These are phyloP conservation scores for Pleurotus platypus DNA, from an alignment of 768 basidiomycete genomes.

Conservation along the genomic window DNA sequence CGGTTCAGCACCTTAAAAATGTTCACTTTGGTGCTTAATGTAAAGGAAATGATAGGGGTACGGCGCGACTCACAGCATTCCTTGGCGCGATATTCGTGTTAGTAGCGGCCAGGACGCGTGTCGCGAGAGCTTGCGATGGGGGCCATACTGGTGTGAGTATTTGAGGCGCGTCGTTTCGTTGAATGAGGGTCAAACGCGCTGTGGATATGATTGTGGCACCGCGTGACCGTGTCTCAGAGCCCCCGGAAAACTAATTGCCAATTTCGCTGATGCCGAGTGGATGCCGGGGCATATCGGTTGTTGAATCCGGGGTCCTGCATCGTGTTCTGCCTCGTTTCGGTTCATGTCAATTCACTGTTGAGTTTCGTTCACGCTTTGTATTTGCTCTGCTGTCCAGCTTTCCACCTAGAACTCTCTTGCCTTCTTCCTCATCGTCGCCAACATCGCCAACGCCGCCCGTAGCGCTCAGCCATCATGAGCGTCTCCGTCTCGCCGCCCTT, in stretches of 20 bases:
- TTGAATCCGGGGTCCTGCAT: not conserved
- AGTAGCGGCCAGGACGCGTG: too few species aligned
- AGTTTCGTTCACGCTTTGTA: constrained; percentile 20
- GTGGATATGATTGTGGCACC: constrained; percentile 11
- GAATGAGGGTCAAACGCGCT: constrained; percentile 6
- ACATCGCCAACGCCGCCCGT: constrained; percentile 19
- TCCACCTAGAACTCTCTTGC: constrained; percentile 9
- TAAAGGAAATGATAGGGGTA: too few species aligned
- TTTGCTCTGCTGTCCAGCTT: constrained; percentile 9
- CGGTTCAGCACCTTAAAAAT: not conserved
- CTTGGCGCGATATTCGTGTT: too few species aligned
- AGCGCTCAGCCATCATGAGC: constrained; percentile 9
- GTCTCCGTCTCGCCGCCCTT: not conserved
- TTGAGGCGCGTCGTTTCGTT: not conserved
- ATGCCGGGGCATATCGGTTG: constrained; percentile 1
- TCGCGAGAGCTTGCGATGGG: too few species aligned
- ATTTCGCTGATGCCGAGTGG: constrained; percentile 14
- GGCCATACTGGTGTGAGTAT: too few species aligned
- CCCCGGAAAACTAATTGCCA: constrained; percentile 18
- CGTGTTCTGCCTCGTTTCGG: constrained; percentile 8
- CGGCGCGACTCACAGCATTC: too few species aligned
- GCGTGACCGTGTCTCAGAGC: constrained; percentile 36
- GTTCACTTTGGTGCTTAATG: not conserved
- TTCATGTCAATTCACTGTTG: constrained; percentile 17
- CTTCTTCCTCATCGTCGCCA: constrained; percentile 12